A percentile compares a stretch with the other conserved stretches of the same genome.
These are phyloP conservation scores for Aspergillus tanneri DNA, from an alignment of 2,329 filamentous ascomycete genomes.

Conservation along the genomic window DNA sequence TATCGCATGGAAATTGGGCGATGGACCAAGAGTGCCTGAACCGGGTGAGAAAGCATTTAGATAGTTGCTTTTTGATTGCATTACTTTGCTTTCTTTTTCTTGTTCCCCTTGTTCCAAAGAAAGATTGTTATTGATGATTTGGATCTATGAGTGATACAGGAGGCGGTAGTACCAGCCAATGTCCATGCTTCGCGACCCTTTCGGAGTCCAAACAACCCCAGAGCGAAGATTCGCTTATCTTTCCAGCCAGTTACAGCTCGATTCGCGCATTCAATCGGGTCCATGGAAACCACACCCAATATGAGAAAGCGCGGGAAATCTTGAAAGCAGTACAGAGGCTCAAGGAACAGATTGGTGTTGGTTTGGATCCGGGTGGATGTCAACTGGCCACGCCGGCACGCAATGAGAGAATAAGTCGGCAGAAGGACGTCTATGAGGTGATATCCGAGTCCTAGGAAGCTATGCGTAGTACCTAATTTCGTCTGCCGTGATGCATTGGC, in stretches of 20 bases:
- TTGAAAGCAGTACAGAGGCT: slow-evolving; percentile 48
- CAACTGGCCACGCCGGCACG: slow-evolving; percentile 54
- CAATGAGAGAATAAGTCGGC: slow-evolving; percentile 50
- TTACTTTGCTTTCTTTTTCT: neutral
- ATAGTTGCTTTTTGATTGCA: slow-evolving; percentile 34
- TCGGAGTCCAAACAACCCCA: slow-evolving; percentile 38
- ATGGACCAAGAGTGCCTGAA: slow-evolving; percentile 56
- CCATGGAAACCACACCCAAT: slow-evolving; percentile 43
- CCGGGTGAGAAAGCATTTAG: slow-evolving; percentile 52
- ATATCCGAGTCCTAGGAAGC: neutral
- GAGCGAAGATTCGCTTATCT: slow-evolving; percentile 35
- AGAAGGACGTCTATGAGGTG: slow-evolving; percentile 48
- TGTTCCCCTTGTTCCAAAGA: too few species aligned
- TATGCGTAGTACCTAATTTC: neutral
- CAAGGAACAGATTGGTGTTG: slow-evolving; percentile 54
- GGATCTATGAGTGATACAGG: slow-evolving; percentile 16
- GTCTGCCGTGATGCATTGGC: neutral
- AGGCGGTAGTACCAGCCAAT: slow-evolving; percentile 11
- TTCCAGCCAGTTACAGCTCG: slow-evolving; percentile 35
- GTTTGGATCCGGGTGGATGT: slow-evolving; percentile 54
- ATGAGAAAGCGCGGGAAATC: slow-evolving; percentile 48
- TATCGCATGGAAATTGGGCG: slow-evolving; percentile 58
- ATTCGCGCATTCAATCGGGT: slow-evolving; percentile 44
- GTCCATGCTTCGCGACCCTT: slow-evolving; percentile 42
- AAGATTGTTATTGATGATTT: slow-evolving; percentile 17